These are phyloP conservation scores for Linum lewisii DNA, from an alignment of 345 rosid genomes.

Conservation along the genomic window DNA sequence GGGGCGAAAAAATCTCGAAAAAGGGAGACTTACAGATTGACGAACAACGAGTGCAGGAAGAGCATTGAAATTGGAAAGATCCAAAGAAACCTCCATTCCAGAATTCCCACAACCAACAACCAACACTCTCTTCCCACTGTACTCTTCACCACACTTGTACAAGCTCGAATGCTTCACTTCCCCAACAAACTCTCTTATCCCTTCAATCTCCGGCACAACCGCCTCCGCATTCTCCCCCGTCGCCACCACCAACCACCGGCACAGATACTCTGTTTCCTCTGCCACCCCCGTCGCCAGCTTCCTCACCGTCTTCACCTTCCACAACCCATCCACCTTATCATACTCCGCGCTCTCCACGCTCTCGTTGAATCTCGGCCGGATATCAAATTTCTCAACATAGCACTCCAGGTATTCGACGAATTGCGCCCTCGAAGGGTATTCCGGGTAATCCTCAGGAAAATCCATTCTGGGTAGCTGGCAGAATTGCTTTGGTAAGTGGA, in stretches of 20 bases:
- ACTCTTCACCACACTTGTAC: slow-evolving; percentile 1
- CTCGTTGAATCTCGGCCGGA: slow-evolving; percentile 18
- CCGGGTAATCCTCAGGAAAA: slow-evolving; percentile 15
- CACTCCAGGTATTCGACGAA: slow-evolving; percentile 16
- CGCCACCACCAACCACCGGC: slow-evolving; percentile 67
- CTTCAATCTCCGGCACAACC: slow-evolving; percentile 46
- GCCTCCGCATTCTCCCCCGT: slow-evolving; percentile 91
- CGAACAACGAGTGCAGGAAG: not conserved
- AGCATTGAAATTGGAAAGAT: not conserved
- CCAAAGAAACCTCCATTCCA: slow-evolving; percentile 3
- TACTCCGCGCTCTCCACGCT: slow-evolving; percentile 18
- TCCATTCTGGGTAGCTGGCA: slow-evolving; percentile 23
- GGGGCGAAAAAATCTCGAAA: no score
- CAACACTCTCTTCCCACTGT: not conserved
- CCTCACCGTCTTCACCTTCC: slow-evolving; percentile 19
- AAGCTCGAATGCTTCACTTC: slow-evolving; percentile 4
- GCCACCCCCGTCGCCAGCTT: slow-evolving; percentile 44
- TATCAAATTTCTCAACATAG: slow-evolving; percentile 15
- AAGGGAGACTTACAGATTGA: not conserved
- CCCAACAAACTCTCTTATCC: slow-evolving; percentile 19
- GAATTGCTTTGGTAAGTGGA: slow-evolving; percentile 27
- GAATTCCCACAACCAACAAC: slow-evolving; percentile 5
- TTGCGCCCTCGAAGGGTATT: slow-evolving; percentile 20
- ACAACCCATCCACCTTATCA: slow-evolving; percentile 15
- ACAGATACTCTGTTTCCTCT: slow-evolving; percentile 13